Percentiles rank a stretch among this genome's conserved stretches.
These are phyloP conservation scores for Pestalotiopsis sp. DNA, from an alignment of 2,329 filamentous ascomycete species.

Conservation along the genomic window DNA sequence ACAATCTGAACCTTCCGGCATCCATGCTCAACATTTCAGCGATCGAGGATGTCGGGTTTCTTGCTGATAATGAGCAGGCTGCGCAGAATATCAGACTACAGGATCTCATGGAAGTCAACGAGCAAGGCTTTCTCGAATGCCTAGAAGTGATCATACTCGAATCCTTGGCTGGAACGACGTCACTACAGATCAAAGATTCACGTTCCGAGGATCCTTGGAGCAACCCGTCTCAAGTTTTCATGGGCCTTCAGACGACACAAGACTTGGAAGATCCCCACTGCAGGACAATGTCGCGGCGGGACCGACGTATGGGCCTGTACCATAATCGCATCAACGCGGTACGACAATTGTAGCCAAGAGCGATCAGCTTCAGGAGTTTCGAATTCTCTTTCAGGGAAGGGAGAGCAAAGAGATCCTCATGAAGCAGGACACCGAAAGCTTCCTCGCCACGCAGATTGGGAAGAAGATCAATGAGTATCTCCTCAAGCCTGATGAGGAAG, in stretches of 20 bases:
- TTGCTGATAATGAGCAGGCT: not conserved
- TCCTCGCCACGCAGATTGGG: not conserved
- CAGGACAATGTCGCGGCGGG: conserved; percentile 29
- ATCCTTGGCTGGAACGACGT: not conserved
- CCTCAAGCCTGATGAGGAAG: not conserved
- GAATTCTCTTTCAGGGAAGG: not conserved
- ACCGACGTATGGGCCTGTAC: conserved; percentile 30
- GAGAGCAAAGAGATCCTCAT: not conserved
- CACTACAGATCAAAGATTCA: not conserved
- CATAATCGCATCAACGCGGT: conserved; percentile 20
- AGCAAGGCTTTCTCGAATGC: not conserved
- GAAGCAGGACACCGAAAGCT: not conserved
- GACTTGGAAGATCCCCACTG: conserved; percentile 26
- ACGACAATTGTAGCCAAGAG: not conserved
- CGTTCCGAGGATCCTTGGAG: conserved; percentile 4
- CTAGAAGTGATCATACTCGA: not conserved
- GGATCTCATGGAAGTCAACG: not conserved
- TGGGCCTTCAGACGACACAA: conserved; percentile 26
- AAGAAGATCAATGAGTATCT: not conserved
- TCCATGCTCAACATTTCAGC: conserved; percentile 14
- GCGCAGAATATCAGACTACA: not conserved
- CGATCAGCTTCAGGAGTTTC: not conserved
- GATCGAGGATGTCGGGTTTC: conserved; percentile 15
- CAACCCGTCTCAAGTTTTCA: conserved; percentile 23
- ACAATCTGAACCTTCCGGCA: conserved; percentile 10